Evolutionary conservation across 2,329 filamentous ascomycete genomes (phyloP).

Genomic region (Aphanoascus verrucosus): DNA sequence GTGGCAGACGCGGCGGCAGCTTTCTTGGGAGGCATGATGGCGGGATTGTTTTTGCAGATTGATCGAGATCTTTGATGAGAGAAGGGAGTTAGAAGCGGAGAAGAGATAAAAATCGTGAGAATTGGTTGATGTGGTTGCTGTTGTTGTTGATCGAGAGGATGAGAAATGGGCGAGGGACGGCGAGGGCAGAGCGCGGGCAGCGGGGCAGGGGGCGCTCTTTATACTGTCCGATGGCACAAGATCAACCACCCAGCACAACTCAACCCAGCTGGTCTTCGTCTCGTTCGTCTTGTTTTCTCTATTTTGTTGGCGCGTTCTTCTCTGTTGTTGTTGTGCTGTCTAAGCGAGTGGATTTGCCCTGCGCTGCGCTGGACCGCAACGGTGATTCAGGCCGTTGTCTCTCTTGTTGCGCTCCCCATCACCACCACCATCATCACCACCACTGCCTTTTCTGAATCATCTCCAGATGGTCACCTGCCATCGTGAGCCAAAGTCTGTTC

Average conservation of each 20-base stretch:
- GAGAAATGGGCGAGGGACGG: slow-evolving; percentile 26
- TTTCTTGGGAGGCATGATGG: slow-evolving; percentile 58
- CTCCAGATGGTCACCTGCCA: neutral
- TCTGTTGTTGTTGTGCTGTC: neutral
- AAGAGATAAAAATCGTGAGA: slow-evolving; percentile 13
- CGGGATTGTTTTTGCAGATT: slow-evolving; percentile 12
- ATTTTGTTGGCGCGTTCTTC: no score
- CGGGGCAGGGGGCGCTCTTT: slow-evolving; percentile 15
- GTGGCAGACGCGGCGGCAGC: slow-evolving; percentile 31
- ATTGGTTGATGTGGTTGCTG: slow-evolving; percentile 6
- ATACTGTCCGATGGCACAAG: slow-evolving; percentile 26
- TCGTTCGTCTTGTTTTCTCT: neutral
- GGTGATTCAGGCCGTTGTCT: no score
- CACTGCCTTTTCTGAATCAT: neutral
- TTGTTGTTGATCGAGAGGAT: slow-evolving; percentile 22
- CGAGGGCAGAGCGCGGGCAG: slow-evolving; percentile 8
- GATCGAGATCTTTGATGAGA: slow-evolving; percentile 11
- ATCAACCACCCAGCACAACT: slow-evolving; percentile 30
- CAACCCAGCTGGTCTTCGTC: neutral
- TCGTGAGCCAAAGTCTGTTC: neutral
- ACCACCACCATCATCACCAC: no score
- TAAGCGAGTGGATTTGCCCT: neutral
- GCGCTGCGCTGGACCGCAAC: neutral
- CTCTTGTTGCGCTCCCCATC: neutral
- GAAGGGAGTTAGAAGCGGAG: slow-evolving; percentile 15